Evolutionary conservation across 148 eudicot species (phyloP).

Genomic region (Silene latifolia): DNA sequence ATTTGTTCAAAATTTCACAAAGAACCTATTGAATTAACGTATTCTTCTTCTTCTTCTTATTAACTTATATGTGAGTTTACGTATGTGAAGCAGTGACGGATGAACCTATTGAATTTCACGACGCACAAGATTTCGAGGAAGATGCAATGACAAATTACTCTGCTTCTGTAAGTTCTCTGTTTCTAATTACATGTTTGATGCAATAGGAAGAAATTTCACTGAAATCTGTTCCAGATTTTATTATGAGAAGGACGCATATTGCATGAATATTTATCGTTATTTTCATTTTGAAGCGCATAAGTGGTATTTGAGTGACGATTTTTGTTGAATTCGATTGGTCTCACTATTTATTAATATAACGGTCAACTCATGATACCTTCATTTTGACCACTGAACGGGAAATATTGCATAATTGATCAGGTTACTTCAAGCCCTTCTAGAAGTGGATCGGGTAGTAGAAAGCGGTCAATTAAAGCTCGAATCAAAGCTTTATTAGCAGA

Average conservation of each 20-base stretch:
- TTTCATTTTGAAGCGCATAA: too few relatives aligned
- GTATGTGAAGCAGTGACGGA: conserved; percentile 16
- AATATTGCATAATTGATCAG: conserved; percentile 25
- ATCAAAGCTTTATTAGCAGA: conserved; percentile 47
- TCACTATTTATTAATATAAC: too few relatives aligned
- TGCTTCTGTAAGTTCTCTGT: conserved; percentile 28
- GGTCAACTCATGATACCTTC: too few relatives aligned
- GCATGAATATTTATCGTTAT: too few relatives aligned
- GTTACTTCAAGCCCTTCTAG: conserved; percentile 25
- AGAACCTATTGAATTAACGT: too few relatives aligned
- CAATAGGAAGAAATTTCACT: neutral
- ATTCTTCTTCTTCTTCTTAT: too few relatives aligned
- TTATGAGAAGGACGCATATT: too few relatives aligned
- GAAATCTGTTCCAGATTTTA: too few relatives aligned
- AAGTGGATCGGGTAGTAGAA: conserved; percentile 35
- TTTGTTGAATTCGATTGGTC: too few relatives aligned
- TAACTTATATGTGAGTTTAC: neutral
- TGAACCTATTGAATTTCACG: conserved; percentile 9
- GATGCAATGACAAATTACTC: conserved; percentile 16
- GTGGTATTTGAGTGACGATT: too few relatives aligned
- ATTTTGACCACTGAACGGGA: neutral
- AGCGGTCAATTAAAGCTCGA: conserved; percentile 49
- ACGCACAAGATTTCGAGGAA: conserved; percentile 15
- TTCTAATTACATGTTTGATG: neutral
- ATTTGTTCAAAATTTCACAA: too few relatives aligned